phyloP scores from a whole-genome alignment of 768 basidiomycete genomes.

The Mycena kentingensis region DNA sequence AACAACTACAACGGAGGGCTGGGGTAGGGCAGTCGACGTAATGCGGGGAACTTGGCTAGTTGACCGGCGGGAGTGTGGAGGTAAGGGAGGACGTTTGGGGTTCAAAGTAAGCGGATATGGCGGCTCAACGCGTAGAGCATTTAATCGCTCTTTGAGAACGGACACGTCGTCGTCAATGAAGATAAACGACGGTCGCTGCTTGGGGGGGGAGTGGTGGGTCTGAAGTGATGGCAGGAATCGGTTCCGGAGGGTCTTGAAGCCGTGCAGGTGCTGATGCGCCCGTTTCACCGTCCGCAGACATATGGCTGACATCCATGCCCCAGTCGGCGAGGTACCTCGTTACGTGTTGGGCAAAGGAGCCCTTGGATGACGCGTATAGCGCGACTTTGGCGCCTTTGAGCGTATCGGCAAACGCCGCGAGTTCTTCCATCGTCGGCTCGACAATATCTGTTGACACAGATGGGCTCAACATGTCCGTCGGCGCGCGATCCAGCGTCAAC shows the following conservation, averaged over 20 bases:
- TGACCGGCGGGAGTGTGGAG: slow-evolving; percentile 76
- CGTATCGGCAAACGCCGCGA: slow-evolving; percentile 77
- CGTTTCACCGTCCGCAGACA: slow-evolving; percentile 63
- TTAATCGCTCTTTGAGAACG: slow-evolving; percentile 74
- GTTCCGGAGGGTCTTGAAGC: slow-evolving; percentile 6
- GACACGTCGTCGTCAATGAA: slow-evolving; percentile 92
- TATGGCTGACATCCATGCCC: slow-evolving; percentile 92
- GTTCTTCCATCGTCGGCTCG: slow-evolving; percentile 81
- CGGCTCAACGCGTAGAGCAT: slow-evolving; percentile 63
- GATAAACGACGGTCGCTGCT: slow-evolving; percentile 57
- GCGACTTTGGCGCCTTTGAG: slow-evolving; percentile 82
- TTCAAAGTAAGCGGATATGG: slow-evolving; percentile 41
- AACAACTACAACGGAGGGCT: slow-evolving; percentile 58
- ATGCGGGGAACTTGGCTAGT: slow-evolving; percentile 75
- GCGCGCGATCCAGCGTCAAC: slow-evolving; percentile 63
- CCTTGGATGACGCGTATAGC: slow-evolving; percentile 83
- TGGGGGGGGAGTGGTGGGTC: slow-evolving; percentile 6
- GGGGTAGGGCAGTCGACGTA: slow-evolving; percentile 30
- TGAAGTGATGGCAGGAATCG: slow-evolving; percentile 9
- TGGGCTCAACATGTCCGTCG: slow-evolving; percentile 44
- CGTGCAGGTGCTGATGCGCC: slow-evolving; percentile 38
- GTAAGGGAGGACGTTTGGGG: slow-evolving; percentile 68
- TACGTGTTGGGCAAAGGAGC: slow-evolving; percentile 88
- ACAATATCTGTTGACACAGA: slow-evolving; percentile 42
- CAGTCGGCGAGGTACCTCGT: slow-evolving; percentile 92